phyloP scores from a whole-genome alignment of 306 rosid species.

The Arachis hypogaea region DNA sequence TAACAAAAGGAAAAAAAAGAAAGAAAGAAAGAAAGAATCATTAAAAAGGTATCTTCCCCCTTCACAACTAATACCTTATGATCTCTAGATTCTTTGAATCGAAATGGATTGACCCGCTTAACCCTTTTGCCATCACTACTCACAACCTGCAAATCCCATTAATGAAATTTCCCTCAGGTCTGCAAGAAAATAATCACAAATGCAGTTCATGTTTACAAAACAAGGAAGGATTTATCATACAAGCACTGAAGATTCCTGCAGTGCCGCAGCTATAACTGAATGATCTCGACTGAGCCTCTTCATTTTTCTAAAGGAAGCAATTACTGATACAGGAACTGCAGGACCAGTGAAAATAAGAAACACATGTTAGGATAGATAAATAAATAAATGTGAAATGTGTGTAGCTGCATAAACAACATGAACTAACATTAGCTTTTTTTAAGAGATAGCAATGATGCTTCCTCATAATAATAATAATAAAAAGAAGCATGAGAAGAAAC shows the following conservation, averaged over 20 bases:
- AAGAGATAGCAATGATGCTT: neutral
- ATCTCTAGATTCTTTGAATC: constrained; percentile 57
- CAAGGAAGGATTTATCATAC: constrained; percentile 52
- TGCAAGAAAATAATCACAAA: constrained; percentile 34
- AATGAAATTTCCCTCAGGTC: constrained; percentile 25
- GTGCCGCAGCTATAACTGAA: constrained; percentile 61
- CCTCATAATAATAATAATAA: neutral
- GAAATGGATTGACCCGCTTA: constrained; percentile 77
- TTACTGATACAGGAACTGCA: constrained; percentile 77
- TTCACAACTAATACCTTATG: constrained; percentile 63
- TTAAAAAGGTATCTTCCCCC: constrained; percentile 18
- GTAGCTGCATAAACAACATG: neutral
- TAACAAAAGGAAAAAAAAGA: constrained; percentile 8
- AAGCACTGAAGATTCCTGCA: constrained; percentile 80
- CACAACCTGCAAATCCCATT: constrained; percentile 60
- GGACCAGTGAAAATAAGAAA: constrained; percentile 31
- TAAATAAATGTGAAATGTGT: neutral
- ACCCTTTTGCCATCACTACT: constrained; percentile 82
- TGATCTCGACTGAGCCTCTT: constrained; percentile 70
- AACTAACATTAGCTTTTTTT: constrained; percentile 14
- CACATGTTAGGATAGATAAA: constrained; percentile 8
- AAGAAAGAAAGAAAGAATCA: neutral
- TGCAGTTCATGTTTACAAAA: constrained; percentile 27
- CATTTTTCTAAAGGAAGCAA: constrained; percentile 86
- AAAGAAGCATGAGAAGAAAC: constrained; percentile 5